Percentiles rank a stretch among this genome's conserved stretches.
These are phyloP conservation scores for Trichoderma erinaceum DNA, from an alignment of 495 filamentous ascomycete genomes.

Conservation along the genomic window DNA sequence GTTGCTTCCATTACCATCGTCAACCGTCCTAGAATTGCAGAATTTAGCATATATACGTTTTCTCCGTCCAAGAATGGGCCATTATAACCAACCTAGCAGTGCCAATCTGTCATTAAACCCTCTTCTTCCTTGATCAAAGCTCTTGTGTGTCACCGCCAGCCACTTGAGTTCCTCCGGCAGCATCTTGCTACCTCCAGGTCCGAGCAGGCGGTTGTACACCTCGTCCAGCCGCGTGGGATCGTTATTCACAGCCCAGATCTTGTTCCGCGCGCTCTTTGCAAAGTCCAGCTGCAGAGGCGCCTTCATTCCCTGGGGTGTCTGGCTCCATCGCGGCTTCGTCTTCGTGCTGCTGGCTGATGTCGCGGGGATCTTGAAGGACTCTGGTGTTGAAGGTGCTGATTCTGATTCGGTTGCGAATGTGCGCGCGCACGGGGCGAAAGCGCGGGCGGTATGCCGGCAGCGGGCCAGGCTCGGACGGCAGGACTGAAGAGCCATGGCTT, in stretches of 20 bases:
- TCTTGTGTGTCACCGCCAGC: constrained; percentile 97
- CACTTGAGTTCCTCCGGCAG: constrained; percentile 90
- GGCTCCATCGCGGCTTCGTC: constrained; percentile 64
- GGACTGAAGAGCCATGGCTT: constrained; percentile 28
- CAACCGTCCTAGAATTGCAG: neutral
- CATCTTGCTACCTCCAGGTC: constrained; percentile 59
- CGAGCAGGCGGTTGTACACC: constrained; percentile 67
- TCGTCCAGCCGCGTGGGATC: constrained; percentile 64
- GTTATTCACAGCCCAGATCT: constrained; percentile 62
- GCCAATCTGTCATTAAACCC: constrained; percentile 91
- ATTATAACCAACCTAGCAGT: constrained; percentile 54
- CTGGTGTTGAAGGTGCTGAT: neutral
- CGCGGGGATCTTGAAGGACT: constrained; percentile 16
- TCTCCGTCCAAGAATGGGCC: neutral
- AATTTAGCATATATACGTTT: constrained; percentile 11
- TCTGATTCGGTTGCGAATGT: constrained; percentile 3
- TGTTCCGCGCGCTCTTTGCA: constrained; percentile 40
- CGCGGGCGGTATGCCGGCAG: constrained; percentile 22
- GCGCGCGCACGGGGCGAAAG: constrained; percentile 14
- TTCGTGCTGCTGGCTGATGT: neutral
- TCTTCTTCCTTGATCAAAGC: constrained; percentile 89
- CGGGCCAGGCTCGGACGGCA: constrained; percentile 26
- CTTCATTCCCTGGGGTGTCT: constrained; percentile 71
- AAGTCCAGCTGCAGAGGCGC: constrained; percentile 58
- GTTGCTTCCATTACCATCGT: constrained; percentile 3